Conservation (phyloP, 352 stramenopile species). For the Phytopythium boreale region DNA sequence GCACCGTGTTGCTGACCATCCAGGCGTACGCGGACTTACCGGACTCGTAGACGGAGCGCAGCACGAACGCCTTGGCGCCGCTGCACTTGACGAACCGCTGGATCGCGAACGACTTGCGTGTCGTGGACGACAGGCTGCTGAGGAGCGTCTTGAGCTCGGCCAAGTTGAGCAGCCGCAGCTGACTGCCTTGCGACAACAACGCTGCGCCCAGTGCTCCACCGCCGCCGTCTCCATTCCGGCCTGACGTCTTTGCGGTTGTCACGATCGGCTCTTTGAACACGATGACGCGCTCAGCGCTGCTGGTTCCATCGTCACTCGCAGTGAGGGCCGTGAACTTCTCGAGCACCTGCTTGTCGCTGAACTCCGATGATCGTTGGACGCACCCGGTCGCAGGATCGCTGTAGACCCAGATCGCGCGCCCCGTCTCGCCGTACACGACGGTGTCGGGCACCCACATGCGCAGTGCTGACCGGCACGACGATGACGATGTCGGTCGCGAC, state of each 20-base stretch:
- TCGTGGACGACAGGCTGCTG: conserved; percentile 47
- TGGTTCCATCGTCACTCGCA: conserved; percentile 30
- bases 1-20: conserved; percentile 76
- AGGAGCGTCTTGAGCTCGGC: conserved; percentile 68
- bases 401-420: conserved; percentile 68
- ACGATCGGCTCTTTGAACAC: conserved; percentile 72
- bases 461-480: conserved; percentile 12
- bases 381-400: conserved; percentile 57
- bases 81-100: conserved; percentile 74
- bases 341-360: conserved; percentile 73
- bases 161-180: conserved; percentile 59
- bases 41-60: conserved; percentile 60
- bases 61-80: conserved; percentile 67
- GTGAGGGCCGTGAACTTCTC: conserved; percentile 46
- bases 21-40: conserved; percentile 61
- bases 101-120: conserved; percentile 66
- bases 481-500: not conserved
- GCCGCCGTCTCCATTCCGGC: not conserved
- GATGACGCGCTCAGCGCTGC: conserved; percentile 19
- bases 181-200: conserved; percentile 49
- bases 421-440: conserved; percentile 76
- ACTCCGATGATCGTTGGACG: conserved; percentile 57
- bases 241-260: conserved; percentile 12
- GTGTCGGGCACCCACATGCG: conserved; percentile 78
- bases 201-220: not conserved